A percentile compares a stretch with the other conserved stretches of the same genome.
phyloP scores from a whole-genome alignment of 2,329 filamentous ascomycete species.

The Geoglossum cookeanum region DNA sequence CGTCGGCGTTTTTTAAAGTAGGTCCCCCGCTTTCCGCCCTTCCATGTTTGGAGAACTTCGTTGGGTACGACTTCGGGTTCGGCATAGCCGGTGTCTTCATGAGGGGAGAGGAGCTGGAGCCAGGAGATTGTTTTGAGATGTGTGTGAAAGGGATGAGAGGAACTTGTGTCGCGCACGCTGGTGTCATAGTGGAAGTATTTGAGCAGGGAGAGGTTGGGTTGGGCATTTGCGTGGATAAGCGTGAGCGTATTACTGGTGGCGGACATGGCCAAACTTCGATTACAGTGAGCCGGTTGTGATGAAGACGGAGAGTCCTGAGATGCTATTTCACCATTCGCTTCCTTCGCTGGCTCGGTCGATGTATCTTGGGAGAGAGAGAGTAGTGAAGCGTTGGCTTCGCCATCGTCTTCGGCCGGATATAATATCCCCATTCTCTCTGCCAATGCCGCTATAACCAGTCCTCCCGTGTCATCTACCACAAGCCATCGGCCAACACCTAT shows the following conservation, averaged over 20 bases:
- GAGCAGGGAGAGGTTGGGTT: constrained; percentile 72
- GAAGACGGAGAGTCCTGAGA: constrained; percentile 1
- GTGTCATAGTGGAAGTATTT: constrained; percentile 79
- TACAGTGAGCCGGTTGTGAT: constrained; percentile 2
- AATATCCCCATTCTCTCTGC: constrained; percentile 80
- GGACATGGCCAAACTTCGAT: constrained; percentile 17
- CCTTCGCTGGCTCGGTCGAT: neutral
- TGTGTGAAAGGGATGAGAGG: constrained; percentile 58
- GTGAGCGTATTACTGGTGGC: constrained; percentile 52
- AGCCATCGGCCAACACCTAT: constrained; percentile 48
- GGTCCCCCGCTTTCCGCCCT: constrained; percentile 61
- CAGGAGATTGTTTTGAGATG: constrained; percentile 75
- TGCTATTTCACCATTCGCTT: neutral
- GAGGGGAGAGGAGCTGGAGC: constrained; percentile 72
- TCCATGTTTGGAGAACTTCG: constrained; percentile 48
- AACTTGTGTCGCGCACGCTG: constrained; percentile 32
- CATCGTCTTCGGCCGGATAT: constrained; percentile 22
- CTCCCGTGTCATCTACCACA: constrained; percentile 72
- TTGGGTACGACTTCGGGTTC: constrained; percentile 41
- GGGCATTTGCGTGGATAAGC: constrained; percentile 59
- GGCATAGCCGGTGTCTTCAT: constrained; percentile 55
- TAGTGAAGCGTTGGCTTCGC: constrained; percentile 10
- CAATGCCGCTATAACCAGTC: constrained; percentile 61
- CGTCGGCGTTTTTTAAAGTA: constrained; percentile 80
- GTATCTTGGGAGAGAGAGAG: neutral